Evolutionary conservation across 352 stramenopile genomes (phyloP), one percentile per base, ranked within the genome.

Genomic region (Saprolegnia diclina): DNA sequence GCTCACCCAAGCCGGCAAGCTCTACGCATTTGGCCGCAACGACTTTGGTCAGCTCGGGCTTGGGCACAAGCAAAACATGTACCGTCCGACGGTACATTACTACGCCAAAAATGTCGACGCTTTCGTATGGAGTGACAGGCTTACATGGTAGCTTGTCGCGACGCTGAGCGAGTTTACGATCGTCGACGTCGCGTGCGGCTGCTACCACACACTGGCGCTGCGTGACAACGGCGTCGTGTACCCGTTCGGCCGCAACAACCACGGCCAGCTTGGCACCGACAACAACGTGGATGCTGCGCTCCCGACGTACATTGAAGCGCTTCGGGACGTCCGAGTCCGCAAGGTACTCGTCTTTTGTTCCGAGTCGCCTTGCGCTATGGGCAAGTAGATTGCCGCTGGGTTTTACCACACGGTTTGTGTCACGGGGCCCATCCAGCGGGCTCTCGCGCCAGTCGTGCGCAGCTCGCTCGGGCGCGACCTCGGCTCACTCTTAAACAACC

Each of bases 41-140:
- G 92, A 98, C 77, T 98, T 96, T 61, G 92, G 92, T 1, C 92
- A 98, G 65, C 81, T 98, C 26, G 92, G 92, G 32, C 78, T 97
- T 26, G 91, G 92, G 14, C 87, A 97, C 75, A 89, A 88, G 64
- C 74, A 78, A 32, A 80, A 91, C 65, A 76, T 85, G 48, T 50
- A 74, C 9, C 73, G 61, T 16, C 84, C 87, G 53, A 88, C 74
- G 59, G 85, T 92, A 72, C 5, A 70, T 76, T 1, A 16, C 24
- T 24, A 22, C 9, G 19, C 40, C 10, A 16, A 18, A 44, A 2
- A 69, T 19, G 24, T 48, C 19, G 16, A 24, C 21, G 16, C 6
- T 4, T 45, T 9, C 16, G 38, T 59, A 6, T 56, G 24, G 13
- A 40, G 9, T 45, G 56, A 16, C 40, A 56, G 38, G 67, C 11